phyloP scores from a whole-genome alignment of 2,329 filamentous ascomycete species.

The Pestalotiopsis fici region DNA sequence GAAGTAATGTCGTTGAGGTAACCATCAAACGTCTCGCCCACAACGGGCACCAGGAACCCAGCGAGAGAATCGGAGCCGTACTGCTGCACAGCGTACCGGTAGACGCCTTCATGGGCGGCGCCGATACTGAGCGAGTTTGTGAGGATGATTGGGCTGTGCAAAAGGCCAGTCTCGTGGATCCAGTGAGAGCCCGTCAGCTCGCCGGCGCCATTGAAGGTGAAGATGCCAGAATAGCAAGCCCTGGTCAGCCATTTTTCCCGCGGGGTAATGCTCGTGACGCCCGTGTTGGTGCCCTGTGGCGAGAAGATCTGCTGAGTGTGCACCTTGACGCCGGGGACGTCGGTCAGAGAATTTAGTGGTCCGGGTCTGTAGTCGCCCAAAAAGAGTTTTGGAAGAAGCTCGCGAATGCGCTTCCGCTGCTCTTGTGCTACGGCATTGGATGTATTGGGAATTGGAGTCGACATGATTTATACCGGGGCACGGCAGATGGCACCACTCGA shows the following conservation, averaged over 20 bases:
- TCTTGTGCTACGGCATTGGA: constrained; percentile 6
- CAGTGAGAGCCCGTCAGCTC: constrained; percentile 64
- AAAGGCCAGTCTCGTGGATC: constrained; percentile 61
- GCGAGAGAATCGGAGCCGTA: constrained; percentile 42
- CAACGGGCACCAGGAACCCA: constrained; percentile 58
- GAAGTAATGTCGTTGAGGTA: constrained; percentile 58
- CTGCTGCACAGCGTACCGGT: constrained; percentile 54
- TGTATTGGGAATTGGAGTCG: constrained; percentile 13
- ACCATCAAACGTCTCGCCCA: constrained; percentile 66
- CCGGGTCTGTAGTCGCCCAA: constrained; percentile 45
- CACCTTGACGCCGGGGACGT: constrained; percentile 49
- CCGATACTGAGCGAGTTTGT: constrained; percentile 62
- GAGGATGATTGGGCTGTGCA: constrained; percentile 60
- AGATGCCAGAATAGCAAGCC: constrained; percentile 50
- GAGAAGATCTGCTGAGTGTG: constrained; percentile 43
- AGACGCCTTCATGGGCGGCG: constrained; percentile 58
- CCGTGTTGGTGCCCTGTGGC: constrained; percentile 43
- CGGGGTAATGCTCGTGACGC: constrained; percentile 51
- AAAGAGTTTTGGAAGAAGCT: constrained; percentile 43
- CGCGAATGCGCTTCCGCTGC: constrained; percentile 38
- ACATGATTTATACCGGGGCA: constrained; percentile 7
- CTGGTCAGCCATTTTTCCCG: constrained; percentile 43
- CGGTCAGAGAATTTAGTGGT: constrained; percentile 50
- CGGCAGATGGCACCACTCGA: too few relatives aligned
- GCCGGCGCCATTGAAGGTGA: constrained; percentile 65